Percentiles rank a stretch among this genome's conserved stretches.
These are phyloP conservation scores for Annulohypoxylon truncatum DNA, from an alignment of 2,329 filamentous ascomycete species.

Conservation along the genomic window DNA sequence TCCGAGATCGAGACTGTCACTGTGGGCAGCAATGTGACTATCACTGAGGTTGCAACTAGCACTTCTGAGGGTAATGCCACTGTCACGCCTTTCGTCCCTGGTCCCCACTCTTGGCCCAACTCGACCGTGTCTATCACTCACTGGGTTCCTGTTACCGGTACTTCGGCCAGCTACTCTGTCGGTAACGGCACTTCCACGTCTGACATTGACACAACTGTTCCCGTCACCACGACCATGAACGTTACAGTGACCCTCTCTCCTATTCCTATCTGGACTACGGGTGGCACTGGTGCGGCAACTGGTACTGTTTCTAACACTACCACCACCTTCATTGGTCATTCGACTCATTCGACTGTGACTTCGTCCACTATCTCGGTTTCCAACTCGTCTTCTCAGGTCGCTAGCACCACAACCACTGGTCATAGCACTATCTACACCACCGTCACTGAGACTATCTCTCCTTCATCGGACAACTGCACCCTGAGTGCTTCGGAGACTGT, in stretches of 20 bases:
- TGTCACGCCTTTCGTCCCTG: not conserved
- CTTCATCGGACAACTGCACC: conserved; percentile 25
- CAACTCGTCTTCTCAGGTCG: not conserved
- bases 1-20: conserved; percentile 11
- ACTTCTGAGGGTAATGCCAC: not conserved
- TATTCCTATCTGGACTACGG: conserved; percentile 18
- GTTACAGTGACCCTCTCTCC: conserved; percentile 26
- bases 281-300: conserved; percentile 12
- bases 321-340: not conserved
- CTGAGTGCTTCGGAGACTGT: not conserved
- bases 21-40: conserved; percentile 8
- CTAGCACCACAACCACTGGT: not conserved
- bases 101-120: conserved; percentile 1
- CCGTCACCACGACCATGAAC: not conserved
- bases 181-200: conserved; percentile 8
- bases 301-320: conserved; percentile 3
- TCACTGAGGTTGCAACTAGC: conserved; percentile 11
- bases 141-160: not conserved
- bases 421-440: conserved; percentile 19
- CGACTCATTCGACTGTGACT: not conserved
- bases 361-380: not conserved
- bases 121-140: not conserved
- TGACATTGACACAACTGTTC: conserved; percentile 1
- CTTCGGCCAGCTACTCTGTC: not conserved
- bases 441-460: conserved; percentile 9